Conservation (phyloP, 768 basidiomycete genomes). For the Lentinus tigrinus region DNA sequence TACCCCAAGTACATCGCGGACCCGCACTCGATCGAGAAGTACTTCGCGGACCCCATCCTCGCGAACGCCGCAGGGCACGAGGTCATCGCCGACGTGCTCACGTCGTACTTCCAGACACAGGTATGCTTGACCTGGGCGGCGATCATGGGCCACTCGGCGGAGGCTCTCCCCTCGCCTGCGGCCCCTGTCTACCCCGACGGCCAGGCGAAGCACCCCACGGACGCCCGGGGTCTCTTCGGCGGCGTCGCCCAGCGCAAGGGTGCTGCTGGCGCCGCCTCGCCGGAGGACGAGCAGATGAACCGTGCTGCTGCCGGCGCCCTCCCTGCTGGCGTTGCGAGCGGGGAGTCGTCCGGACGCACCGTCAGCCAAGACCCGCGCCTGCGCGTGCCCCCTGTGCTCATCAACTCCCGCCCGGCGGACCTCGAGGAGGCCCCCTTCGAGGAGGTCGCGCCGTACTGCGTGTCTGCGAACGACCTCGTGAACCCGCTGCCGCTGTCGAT, state of each 20-base stretch:
- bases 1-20: conserved; percentile 81
- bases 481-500: conserved; percentile 94
- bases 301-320: conserved; percentile 8
- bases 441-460: conserved; percentile 90
- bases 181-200: conserved; percentile 29
- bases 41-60: conserved; percentile 82
- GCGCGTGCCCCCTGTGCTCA: conserved; percentile 69
- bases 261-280: conserved; percentile 39
- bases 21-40: conserved; percentile 62
- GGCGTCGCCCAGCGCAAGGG: conserved; percentile 85
- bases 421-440: conserved; percentile 52
- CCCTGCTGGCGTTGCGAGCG: conserved; percentile 16
- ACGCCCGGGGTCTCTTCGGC: conserved; percentile 72
- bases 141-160: conserved; percentile 63
- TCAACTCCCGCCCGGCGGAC: conserved; percentile 60
- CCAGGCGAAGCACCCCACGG: conserved; percentile 38
- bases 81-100: conserved; percentile 86
- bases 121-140: conserved; percentile 85
- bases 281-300: conserved; percentile 32
- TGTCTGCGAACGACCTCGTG: conserved; percentile 95
- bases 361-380: conserved; percentile 30
- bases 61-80: conserved; percentile 81
- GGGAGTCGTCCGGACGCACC: conserved; percentile 14
- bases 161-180: conserved; percentile 48
- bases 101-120: conserved; percentile 87